Base-by-base conservation (phyloP, 768 basidiomycete genomes). In the Hygrocybe punicea region DNA sequence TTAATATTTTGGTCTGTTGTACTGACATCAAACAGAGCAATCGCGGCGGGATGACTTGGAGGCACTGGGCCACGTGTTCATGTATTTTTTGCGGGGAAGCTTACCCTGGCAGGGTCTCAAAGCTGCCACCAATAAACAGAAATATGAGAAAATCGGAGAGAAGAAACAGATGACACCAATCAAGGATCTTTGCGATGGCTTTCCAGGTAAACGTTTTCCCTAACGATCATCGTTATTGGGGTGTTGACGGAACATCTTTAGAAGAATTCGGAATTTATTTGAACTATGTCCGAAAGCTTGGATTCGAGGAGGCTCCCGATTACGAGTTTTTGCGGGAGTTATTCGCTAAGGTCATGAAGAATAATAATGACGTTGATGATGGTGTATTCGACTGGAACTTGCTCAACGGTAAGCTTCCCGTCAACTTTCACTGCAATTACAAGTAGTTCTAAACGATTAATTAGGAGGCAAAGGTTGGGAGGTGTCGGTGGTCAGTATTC, bases 71-170 rank as follows among this genome's bases (percentile, higher is more conserved):
- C 97, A 99, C 76, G 97, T 99, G 64, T 99, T 99, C 78, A 97
- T 99, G 91, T 99, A 99, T 78, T 98, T 99, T 76, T 74, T 98
- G 51, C 84, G 97, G 53, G 97, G 97, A 19, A 96, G 94, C 65
- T 69, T 99, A 53, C 97, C 97, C 21, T 99, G 97, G 97, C 97
- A 99, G 69, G 97, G 97, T 56, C 83, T 99, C 57, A 98, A 98
- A 76, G 97, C 97, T 34, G 97, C 97, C 25, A 99, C 95, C 51
- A 98, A 99, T 81, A 99, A 99, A 79, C 97, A 98, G 73, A 93
- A 98, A 80, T 99, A 99, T 77, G 96, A 99, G 81, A 99, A 98
- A 81, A 99, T 99, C 71, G 96, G 96, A 61, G 96, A 99, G 80
- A 99, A 99, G 87, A 99, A 93, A 81, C 97, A 98, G 77, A 91